phyloP scores from a whole-genome alignment of 75 land plant genomes.

The Cunninghamia lanceolata region DNA sequence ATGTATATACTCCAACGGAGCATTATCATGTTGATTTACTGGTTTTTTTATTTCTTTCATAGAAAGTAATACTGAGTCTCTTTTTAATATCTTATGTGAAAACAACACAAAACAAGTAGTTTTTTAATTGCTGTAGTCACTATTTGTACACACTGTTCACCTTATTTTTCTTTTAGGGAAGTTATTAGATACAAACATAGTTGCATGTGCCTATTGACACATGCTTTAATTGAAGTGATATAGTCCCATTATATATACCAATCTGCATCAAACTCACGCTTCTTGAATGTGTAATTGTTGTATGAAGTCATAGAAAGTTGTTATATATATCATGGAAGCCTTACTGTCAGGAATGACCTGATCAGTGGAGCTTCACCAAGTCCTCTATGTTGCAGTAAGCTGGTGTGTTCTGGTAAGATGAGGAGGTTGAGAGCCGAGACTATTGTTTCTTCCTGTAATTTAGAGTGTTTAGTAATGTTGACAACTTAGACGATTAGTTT shows the following conservation, averaged over 20 bases:
- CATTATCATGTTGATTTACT: background rate
- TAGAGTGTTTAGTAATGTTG: background rate
- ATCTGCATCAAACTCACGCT: background rate
- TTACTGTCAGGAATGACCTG: background rate
- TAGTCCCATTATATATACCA: background rate
- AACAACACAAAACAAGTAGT: background rate
- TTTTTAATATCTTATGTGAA: background rate
- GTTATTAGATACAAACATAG: too few relatives aligned
- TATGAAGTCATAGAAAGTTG: background rate
- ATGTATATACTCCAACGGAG: background rate
- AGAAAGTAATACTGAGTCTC: background rate
- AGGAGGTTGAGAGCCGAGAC: background rate
- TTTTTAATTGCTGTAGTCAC: background rate
- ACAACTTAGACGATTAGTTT: background rate
- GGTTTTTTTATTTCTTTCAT: background rate
- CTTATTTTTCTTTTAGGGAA: too few relatives aligned
- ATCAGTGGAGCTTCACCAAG: background rate
- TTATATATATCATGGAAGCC: background rate
- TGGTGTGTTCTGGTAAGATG: background rate
- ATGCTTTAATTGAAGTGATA: background rate
- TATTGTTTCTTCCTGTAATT: background rate
- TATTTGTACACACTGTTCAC: background rate
- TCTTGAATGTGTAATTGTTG: background rate
- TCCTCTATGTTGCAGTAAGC: background rate
- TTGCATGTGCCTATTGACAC: background rate